phyloP scores from a whole-genome alignment of 208 protist species.

The Acanthamoeba healyi region DNA sequence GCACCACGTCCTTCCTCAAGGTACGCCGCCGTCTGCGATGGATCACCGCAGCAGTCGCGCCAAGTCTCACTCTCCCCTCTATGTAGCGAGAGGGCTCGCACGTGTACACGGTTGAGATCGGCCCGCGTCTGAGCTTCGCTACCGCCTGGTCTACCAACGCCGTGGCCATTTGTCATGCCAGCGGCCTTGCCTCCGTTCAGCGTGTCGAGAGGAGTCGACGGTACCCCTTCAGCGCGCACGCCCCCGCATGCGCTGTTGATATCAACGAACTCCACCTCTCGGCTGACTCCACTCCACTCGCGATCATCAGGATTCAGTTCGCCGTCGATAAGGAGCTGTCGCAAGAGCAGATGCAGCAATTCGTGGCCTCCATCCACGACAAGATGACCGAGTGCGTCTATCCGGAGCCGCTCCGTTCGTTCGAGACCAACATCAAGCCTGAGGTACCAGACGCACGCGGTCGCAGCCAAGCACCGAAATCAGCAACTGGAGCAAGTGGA shows the following conservation, averaged over 20 bases:
- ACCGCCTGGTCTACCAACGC: constrained; percentile 91
- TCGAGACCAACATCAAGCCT: constrained; percentile 66
- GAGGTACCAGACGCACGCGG: constrained; percentile 65
- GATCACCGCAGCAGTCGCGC: neutral
- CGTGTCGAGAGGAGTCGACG: constrained; percentile 87
- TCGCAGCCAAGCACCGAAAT: too few species aligned
- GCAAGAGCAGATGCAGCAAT: neutral
- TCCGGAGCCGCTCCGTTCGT: constrained; percentile 78
- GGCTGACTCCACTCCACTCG: constrained; percentile 32
- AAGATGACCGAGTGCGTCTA: constrained; percentile 90
- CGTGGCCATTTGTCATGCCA: constrained; percentile 85
- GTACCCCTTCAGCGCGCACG: too few species aligned
- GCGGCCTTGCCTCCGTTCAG: constrained; percentile 79
- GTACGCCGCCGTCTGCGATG: neutral
- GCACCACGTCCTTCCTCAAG: constrained; percentile 59
- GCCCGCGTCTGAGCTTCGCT: constrained; percentile 89
- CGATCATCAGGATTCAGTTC: constrained; percentile 5
- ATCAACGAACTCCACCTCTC: too few species aligned
- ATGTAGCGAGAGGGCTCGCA: neutral
- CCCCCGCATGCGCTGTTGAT: too few species aligned
- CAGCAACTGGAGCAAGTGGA: neutral
- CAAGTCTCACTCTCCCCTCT: neutral
- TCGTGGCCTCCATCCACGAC: constrained; percentile 84
- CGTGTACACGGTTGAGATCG: constrained; percentile 82
- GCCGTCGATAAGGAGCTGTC: neutral